These are phyloP conservation scores for Cercospora sp. DNA, from an alignment of 2,329 filamentous ascomycete species.

Conservation along the genomic window DNA sequence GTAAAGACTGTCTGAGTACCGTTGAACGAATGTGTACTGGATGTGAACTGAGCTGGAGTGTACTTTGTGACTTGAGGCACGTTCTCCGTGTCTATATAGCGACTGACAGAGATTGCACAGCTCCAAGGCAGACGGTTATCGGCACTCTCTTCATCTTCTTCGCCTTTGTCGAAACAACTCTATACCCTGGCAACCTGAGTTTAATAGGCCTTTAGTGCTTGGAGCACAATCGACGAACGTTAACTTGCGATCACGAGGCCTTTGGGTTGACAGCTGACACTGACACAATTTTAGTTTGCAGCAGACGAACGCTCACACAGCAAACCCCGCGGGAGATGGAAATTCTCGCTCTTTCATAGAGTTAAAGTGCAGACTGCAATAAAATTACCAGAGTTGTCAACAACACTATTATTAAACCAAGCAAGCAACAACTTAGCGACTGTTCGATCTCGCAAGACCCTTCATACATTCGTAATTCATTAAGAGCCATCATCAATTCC, in stretches of 20 bases:
- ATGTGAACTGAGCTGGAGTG: background rate
- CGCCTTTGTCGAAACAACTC: background rate
- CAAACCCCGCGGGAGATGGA: background rate
- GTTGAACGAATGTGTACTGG: background rate
- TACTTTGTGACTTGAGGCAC: background rate
- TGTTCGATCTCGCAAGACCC: background rate
- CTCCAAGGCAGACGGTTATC: background rate
- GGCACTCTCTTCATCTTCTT: background rate
- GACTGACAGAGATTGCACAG: background rate
- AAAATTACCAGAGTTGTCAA: background rate
- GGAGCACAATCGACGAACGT: background rate
- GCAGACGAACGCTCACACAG: background rate
- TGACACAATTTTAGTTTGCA: background rate
- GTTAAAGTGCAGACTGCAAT: slow-evolving; percentile 3
- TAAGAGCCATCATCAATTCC: background rate
- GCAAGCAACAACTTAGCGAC: background rate
- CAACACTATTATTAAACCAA: background rate
- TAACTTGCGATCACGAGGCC: background rate
- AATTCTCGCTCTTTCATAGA: background rate
- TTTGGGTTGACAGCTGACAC: background rate
- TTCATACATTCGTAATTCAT: background rate
- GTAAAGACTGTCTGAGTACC: background rate
- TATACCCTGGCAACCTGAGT: background rate
- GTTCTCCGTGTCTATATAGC: background rate
- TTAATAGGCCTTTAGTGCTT: background rate